Conservation (phyloP, 1,284 basidiomycete genomes). For the Leccinum proximum region DNA sequence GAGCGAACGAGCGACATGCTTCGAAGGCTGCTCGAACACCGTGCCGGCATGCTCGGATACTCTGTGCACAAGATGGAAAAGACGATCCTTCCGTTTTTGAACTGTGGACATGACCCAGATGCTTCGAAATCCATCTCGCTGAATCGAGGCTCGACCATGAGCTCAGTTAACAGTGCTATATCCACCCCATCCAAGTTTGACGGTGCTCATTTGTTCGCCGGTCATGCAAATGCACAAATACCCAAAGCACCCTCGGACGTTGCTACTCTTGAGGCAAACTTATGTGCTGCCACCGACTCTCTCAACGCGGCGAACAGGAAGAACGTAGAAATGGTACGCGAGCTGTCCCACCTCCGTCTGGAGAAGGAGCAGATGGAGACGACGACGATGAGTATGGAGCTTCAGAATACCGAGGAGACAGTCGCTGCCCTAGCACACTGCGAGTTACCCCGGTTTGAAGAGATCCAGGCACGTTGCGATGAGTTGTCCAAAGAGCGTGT, state of each 20-base stretch:
- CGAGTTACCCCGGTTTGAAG: conserved; percentile 57
- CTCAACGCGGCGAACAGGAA: conserved; percentile 55
- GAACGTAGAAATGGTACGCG: conserved; percentile 56
- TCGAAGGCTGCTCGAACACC: conserved; percentile 67
- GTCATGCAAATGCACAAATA: conserved; percentile 62
- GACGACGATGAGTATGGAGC: conserved; percentile 57
- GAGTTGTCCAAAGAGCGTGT: conserved; percentile 47
- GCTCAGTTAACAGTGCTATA: conserved; percentile 46
- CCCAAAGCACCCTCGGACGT: conserved; percentile 41
- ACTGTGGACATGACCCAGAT: conserved; percentile 30
- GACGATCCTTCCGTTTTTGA: conserved; percentile 39
- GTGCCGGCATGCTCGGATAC: conserved; percentile 71
- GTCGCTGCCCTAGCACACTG: conserved; percentile 56
- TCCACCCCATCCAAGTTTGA: conserved; percentile 61
- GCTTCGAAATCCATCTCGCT: conserved; percentile 54
- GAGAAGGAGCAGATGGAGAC: conserved; percentile 63
- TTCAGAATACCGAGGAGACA: conserved; percentile 63
- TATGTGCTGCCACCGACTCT: conserved; percentile 54
- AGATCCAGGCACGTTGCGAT: conserved; percentile 47
- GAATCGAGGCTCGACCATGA: conserved; percentile 47
- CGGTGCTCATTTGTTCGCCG: conserved; percentile 80
- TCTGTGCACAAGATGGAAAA: conserved; percentile 68
- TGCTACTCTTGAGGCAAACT: conserved; percentile 49
- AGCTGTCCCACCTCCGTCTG: conserved; percentile 52
- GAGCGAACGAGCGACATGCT: conserved; percentile 60